These are phyloP conservation scores for Silybum marianum DNA, from an alignment of 129 eudicot genomes.

Conservation along the genomic window DNA sequence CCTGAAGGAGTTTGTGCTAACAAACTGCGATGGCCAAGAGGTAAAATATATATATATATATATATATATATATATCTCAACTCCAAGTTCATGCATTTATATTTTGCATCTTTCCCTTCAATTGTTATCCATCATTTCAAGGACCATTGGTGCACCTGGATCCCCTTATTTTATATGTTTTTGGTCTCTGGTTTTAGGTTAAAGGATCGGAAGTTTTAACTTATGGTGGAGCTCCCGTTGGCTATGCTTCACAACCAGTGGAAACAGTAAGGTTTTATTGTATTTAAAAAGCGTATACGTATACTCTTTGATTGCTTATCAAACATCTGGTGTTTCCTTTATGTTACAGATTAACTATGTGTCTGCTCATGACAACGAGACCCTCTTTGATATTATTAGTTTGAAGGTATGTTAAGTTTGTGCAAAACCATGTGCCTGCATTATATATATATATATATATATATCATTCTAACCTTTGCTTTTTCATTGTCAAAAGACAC, in stretches of 20 bases:
- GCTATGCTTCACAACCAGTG: slow-evolving; percentile 63
- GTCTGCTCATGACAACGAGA: slow-evolving; percentile 98
- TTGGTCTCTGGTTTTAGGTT: slow-evolving; percentile 44
- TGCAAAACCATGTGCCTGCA: background rate
- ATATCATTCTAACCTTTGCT: slow-evolving; percentile 12
- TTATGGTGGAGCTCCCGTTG: slow-evolving; percentile 75
- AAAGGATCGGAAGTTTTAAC: slow-evolving; percentile 76
- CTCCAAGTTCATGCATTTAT: background rate
- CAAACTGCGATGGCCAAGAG: slow-evolving; percentile 76
- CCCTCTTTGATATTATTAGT: slow-evolving; percentile 87
- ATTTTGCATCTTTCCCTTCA: slow-evolving; percentile 1
- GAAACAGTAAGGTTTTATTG: slow-evolving; percentile 70
- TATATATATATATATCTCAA: background rate
- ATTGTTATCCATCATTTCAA: slow-evolving; percentile 1
- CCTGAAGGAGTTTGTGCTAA: slow-evolving; percentile 75
- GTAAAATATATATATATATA: slow-evolving; percentile 34
- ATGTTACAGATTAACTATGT: slow-evolving; percentile 78
- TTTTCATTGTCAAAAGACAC: slow-evolving; percentile 51
- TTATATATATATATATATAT: background rate
- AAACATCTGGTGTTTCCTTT: background rate
- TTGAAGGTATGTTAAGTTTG: slow-evolving; percentile 61
- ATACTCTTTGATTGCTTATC: slow-evolving; percentile 1
- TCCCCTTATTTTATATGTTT: background rate
- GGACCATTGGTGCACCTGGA: background rate
- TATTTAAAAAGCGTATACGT: background rate